Conservation (phyloP, 306 rosid species). For the Acacia crassicarpa region DNA sequence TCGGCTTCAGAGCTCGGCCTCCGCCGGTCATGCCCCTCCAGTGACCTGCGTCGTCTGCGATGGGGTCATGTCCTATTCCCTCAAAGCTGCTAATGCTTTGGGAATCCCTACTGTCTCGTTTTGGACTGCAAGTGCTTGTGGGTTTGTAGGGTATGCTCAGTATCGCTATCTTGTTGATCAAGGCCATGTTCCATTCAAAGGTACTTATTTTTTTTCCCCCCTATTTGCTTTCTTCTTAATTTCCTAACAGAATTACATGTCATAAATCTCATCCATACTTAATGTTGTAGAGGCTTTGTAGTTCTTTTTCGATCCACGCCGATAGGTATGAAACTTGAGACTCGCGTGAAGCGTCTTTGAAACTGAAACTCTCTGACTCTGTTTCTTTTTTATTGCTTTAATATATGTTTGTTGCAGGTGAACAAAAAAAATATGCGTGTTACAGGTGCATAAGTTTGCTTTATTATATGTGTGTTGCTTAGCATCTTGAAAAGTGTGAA, state of each 20-base stretch:
- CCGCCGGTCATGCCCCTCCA: not conserved
- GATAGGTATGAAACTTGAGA: no score
- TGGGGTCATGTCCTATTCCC: constrained; percentile 18
- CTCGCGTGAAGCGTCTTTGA: no score
- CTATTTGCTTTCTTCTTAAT: no score
- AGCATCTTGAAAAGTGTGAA: no score
- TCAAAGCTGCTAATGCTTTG: constrained; percentile 11
- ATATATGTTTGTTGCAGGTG: no score
- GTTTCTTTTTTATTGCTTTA: no score
- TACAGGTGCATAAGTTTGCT: no score
- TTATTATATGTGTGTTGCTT: no score
- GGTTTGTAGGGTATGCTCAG: constrained; percentile 22
- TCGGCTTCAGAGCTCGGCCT: not conserved
- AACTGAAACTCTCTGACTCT: no score
- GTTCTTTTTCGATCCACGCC: no score
- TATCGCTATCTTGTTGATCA: not conserved
- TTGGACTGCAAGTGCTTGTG: constrained; percentile 34
- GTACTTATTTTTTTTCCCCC: not conserved
- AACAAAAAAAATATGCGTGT: no score
- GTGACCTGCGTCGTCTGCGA: constrained; percentile 21
- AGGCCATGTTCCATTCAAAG: constrained; percentile 30
- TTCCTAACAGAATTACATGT: no score
- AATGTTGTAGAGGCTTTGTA: not conserved
- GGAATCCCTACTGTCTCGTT: constrained; percentile 3
- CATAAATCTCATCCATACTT: not conserved